Evolutionary conservation across 2,329 filamentous ascomycete species (phyloP), one percentile per base, ranked within the genome.

Genomic region (Talaromyces piceae): DNA sequence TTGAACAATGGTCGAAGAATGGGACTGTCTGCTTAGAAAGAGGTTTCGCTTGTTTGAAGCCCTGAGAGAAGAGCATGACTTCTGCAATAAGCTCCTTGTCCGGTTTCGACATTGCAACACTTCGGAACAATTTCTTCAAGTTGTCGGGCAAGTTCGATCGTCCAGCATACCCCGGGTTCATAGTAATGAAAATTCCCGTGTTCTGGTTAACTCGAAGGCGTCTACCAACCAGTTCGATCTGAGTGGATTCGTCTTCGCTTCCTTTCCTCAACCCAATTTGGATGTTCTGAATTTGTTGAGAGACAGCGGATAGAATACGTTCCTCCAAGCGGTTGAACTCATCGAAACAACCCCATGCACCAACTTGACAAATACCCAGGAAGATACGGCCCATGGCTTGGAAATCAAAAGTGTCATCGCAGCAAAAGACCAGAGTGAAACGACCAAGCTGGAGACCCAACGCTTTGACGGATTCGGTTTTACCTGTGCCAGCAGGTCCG

Each of bases 371-470:
- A 56, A 99, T 95, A 79, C 93, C 93, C 30, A 98, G 79, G 80
- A 99, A 98, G 61, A 99, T 99, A 60, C 93, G 88, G 12, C 94
- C 94, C 93, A 99, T 98, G 47, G 93, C 93, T 65, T 98, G 93
- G 77, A 97, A 98, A 69, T 99, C 93, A 63, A 99, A 99, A 0
- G 93, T 98, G 71, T 98, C 93, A 66, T 99, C 93, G 74, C 93
- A 99, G 70, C 94, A 98, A 76, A 99, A 98, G 25, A 99, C 94
- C 23, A 99, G 81, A 1, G 94, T 98, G 68, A 98, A 99, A 54
- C 94, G 85, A 66, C 93, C 94, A 50, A 99, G 83, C 68, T 98
- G 91, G 3, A 98, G 81, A 76, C 93, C 94, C 23, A 99, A 80
- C 18, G 93, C 93, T 72, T 99, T 99, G 67, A 99, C 93, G 2